Percentiles rank a stretch among this genome's conserved stretches.
Evolutionary conservation across 768 basidiomycete genomes (phyloP).

Genomic region (Lentinula guzmanii): DNA sequence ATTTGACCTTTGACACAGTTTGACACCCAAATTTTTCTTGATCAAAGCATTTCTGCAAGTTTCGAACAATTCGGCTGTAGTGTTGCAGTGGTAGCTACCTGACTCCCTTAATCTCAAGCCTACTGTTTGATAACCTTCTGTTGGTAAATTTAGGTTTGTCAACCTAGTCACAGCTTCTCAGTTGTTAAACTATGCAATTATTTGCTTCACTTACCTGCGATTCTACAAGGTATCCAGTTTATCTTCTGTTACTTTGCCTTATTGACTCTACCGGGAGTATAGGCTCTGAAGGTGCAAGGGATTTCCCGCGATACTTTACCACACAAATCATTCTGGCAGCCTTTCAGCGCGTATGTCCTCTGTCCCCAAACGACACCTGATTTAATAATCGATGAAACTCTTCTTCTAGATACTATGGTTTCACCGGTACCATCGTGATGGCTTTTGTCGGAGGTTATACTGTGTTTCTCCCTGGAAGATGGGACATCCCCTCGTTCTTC

Average conservation of each 20-base stretch:
- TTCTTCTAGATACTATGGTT: slow-evolving; percentile 34
- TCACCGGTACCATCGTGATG: slow-evolving; percentile 38
- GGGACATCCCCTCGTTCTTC: slow-evolving; percentile 41
- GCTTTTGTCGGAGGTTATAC: slow-evolving; percentile 42
- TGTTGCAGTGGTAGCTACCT: slow-evolving; percentile 36
- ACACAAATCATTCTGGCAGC: slow-evolving; percentile 42
- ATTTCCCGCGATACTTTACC: slow-evolving; percentile 39
- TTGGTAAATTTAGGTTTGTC: slow-evolving; percentile 30
- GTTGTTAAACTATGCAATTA: slow-evolving; percentile 40
- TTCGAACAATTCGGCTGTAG: slow-evolving; percentile 40
- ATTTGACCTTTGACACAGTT: not conserved
- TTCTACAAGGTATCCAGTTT: slow-evolving; percentile 28
- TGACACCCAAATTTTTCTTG: not conserved
- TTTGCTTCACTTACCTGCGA: slow-evolving; percentile 41
- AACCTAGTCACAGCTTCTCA: slow-evolving; percentile 46
- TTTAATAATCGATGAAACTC: not conserved
- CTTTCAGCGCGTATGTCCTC: slow-evolving; percentile 36
- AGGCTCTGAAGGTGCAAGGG: slow-evolving; percentile 40
- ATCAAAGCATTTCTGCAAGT: slow-evolving; percentile 40
- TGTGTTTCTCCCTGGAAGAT: slow-evolving; percentile 46
- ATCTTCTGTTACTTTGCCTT: not conserved
- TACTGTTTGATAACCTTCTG: not conserved
- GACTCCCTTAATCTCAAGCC: not conserved
- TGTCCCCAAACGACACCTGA: not conserved
- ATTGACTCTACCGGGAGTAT: not conserved